Conservation (phyloP, 2,329 filamentous ascomycete species). For the Dactylellina parvicollis region DNA sequence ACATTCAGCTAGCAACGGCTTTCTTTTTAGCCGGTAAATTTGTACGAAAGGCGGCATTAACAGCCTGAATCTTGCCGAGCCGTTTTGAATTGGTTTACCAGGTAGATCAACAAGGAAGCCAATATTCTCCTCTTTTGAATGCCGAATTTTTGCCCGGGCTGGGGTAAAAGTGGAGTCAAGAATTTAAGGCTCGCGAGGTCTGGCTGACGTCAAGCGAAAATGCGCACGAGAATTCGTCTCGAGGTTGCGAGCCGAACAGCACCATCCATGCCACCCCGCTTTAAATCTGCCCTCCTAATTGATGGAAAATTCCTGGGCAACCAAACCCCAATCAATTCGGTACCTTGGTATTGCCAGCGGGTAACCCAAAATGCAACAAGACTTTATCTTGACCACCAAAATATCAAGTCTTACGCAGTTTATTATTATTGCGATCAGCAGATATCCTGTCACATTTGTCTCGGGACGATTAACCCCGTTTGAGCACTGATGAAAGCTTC, state of each 20-base stretch:
- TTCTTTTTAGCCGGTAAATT: no score
- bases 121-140: not conserved
- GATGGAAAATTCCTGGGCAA: conserved; percentile 43
- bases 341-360: conserved; percentile 17
- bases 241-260: conserved; percentile 21
- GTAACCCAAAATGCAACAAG: conserved; percentile 29
- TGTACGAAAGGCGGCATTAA: no score
- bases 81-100: not conserved
- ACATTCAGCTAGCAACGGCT: no score
- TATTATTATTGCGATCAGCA: conserved; percentile 24
- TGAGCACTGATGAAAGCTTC: not conserved
- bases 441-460: conserved; percentile 22
- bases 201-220: conserved; percentile 43
- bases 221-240: conserved; percentile 21
- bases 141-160: conserved; percentile 36
- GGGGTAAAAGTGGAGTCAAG: conserved; percentile 34
- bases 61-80: conserved; percentile 46
- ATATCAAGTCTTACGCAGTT: not conserved
- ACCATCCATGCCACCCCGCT: conserved; percentile 22
- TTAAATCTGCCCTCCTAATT: conserved; percentile 23
- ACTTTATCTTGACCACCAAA: conserved; percentile 11
- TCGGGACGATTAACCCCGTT: conserved; percentile 23
- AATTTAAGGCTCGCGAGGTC: conserved; percentile 9
- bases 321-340: conserved; percentile 10
- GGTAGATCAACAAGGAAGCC: not conserved